Conservation (phyloP, 345 rosid species). For the Psidium guajava region DNA sequence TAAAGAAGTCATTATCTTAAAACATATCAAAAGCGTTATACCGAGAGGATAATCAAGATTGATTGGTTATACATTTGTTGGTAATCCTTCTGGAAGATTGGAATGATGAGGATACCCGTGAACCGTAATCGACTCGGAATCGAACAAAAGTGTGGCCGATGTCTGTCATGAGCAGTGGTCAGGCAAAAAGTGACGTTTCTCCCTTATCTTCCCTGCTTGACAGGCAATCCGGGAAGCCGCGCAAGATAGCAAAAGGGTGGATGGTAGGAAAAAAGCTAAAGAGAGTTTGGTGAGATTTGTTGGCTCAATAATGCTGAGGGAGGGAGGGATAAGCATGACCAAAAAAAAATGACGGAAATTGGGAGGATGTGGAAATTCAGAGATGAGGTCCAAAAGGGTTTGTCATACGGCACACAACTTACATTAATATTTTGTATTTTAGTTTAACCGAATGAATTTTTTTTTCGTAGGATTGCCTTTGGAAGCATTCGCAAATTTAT, state of each 20-base stretch:
- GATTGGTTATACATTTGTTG: not conserved
- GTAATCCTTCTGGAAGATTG: not conserved
- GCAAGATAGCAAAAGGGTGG: conserved; percentile 9
- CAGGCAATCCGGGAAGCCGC: conserved; percentile 2
- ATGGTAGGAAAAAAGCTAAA: conserved; percentile 6
- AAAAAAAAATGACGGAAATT: not conserved
- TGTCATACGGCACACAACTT: not conserved
- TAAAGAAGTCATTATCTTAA: not conserved
- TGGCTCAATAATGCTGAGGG: not conserved
- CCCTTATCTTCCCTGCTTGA: not conserved
- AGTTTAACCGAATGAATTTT: not conserved
- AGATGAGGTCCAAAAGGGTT: not conserved
- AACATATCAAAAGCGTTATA: not conserved
- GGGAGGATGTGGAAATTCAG: not conserved
- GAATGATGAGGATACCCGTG: not conserved
- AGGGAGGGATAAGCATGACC: not conserved
- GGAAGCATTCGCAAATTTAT: not conserved
- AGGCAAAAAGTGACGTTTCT: not conserved
- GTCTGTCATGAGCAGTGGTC: not conserved
- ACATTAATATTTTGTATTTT: not conserved
- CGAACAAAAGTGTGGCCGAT: not conserved
- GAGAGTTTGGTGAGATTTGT: conserved; percentile 16
- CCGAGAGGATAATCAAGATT: not conserved
- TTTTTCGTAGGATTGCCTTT: not conserved
- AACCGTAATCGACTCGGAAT: not conserved